Conservation (phyloP, 352 stramenopile genomes). For the Thraustochytrium striatum region DNA sequence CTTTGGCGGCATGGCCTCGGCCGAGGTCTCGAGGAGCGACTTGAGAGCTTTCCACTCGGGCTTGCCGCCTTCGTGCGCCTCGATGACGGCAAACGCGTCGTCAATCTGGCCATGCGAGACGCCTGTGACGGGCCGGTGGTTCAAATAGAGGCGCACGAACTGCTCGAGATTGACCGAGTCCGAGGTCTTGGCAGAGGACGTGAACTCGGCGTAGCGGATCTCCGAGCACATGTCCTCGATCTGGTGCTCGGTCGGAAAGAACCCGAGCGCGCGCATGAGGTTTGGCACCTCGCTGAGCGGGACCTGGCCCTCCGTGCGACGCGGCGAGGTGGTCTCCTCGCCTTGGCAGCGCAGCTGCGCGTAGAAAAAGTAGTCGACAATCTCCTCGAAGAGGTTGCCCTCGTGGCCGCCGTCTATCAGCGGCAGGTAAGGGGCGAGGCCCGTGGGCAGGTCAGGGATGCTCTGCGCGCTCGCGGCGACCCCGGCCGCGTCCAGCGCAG, state of each 20-base stretch:
- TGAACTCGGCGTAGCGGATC: constrained; percentile 64
- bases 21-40: constrained; percentile 63
- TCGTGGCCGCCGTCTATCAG: constrained; percentile 74
- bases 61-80: background rate
- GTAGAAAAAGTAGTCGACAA: constrained; percentile 91
- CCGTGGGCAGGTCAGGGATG: background rate
- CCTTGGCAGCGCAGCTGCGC: constrained; percentile 80
- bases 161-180: constrained; percentile 57
- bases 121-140: constrained; percentile 80
- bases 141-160: constrained; percentile 85
- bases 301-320: constrained; percentile 66
- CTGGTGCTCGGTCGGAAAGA: constrained; percentile 82
- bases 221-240: constrained; percentile 80
- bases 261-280: constrained; percentile 82
- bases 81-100: constrained; percentile 66
- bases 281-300: constrained; percentile 80
- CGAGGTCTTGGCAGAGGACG: constrained; percentile 56
- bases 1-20: constrained; percentile 71
- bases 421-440: constrained; percentile 69
- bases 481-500: constrained; percentile 62
- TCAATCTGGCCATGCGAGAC: constrained; percentile 73
- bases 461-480: background rate
- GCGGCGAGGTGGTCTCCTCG: constrained; percentile 70
- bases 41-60: constrained; percentile 65
- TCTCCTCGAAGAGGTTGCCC: constrained; percentile 78